Conservation (phyloP, 345 rosid genomes). For the Diplotaxis tenuifolia region DNA sequence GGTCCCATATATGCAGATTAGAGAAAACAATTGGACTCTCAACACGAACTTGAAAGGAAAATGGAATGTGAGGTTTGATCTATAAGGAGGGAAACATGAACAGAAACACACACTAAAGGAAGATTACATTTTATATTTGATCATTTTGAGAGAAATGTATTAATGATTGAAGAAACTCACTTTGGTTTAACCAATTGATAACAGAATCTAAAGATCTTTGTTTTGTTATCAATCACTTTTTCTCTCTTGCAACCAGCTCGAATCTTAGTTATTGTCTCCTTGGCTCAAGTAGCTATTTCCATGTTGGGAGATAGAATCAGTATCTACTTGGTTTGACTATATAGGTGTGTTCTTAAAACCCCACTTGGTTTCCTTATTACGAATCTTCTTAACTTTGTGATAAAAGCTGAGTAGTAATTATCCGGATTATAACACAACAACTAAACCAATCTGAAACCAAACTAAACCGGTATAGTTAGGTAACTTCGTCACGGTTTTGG, state of each 20-base stretch:
- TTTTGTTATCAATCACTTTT: not conserved
- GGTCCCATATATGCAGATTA: constrained; percentile 80
- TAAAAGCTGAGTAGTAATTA: constrained; percentile 1
- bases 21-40: constrained; percentile 87
- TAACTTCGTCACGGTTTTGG: not conserved
- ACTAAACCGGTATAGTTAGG: not conserved
- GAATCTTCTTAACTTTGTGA: not conserved
- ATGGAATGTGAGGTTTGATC: constrained; percentile 77
- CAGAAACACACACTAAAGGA: not conserved
- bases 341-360: constrained; percentile 20
- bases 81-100: constrained; percentile 30
- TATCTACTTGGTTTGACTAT: constrained; percentile 19
- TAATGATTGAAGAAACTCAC: not conserved
- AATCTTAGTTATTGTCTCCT: not conserved
- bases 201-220: not conserved
- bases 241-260: constrained; percentile 11
- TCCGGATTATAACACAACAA: not conserved
- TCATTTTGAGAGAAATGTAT: constrained; percentile 2
- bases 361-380: not conserved
- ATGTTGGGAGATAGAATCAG: not conserved
- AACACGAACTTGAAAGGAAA: constrained; percentile 68
- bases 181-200: not conserved
- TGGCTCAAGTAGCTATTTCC: not conserved
- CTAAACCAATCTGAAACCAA: not conserved
- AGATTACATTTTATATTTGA: constrained; percentile 1